Evolutionary conservation across 805 yeast genomes (phyloP).

Genomic region (Osmozyma mogii): DNA sequence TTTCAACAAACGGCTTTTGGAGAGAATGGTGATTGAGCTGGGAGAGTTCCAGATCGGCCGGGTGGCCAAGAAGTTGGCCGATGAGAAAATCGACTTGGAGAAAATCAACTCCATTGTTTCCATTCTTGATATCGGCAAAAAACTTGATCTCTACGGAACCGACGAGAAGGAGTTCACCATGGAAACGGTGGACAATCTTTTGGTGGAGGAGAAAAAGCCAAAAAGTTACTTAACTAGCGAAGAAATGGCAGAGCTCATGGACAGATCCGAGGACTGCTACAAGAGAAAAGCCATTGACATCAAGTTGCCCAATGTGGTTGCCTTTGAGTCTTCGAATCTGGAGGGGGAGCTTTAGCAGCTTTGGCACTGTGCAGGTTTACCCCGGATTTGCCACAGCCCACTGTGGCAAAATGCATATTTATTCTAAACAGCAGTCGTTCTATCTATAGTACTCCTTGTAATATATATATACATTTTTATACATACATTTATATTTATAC

Average conservation of each 20-base stretch:
- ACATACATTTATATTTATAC: no score
- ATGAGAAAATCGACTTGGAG: conserved; percentile 9
- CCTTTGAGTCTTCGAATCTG: conserved; percentile 33
- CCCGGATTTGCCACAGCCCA: no score
- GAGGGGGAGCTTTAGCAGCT: no score
- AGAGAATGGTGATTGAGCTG: conserved; percentile 51
- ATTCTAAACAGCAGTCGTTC: no score
- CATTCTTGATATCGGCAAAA: conserved; percentile 3
- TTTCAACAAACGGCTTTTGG: conserved; percentile 70
- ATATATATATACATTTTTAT: no score
- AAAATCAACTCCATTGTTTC: conserved; percentile 5
- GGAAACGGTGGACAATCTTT: not conserved
- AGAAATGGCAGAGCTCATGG: conserved; percentile 44
- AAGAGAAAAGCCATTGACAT: conserved; percentile 13
- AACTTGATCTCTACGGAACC: conserved; percentile 9
- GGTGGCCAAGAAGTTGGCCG: conserved; percentile 21
- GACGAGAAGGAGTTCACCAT: not conserved
- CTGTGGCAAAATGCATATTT: no score
- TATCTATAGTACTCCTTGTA: no score
- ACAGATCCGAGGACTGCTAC: conserved; percentile 41
- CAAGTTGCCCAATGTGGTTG: conserved; percentile 23
- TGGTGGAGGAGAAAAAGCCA: not conserved
- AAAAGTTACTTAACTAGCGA: conserved; percentile 17
- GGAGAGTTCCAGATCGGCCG: conserved; percentile 22
- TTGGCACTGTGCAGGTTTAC: no score